phyloP scores from a whole-genome alignment of 192 early-diverging fungal species.

The Podila horticola region DNA sequence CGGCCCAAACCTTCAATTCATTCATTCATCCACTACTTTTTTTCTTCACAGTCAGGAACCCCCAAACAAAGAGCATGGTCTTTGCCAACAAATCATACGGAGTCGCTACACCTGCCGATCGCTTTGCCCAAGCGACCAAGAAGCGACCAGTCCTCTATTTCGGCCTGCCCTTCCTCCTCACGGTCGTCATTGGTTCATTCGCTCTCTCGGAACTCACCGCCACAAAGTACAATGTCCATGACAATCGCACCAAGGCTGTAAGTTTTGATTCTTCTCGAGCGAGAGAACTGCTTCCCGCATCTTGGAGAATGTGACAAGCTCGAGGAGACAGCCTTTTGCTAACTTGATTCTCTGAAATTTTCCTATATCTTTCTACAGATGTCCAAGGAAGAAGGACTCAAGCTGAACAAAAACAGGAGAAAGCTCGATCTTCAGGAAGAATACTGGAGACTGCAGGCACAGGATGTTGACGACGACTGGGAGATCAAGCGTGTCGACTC shows the following conservation, averaged over 20 bases:
- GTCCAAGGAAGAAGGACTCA: slow-evolving; percentile 66
- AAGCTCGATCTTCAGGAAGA: slow-evolving; percentile 77
- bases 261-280: background rate
- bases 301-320: no score
- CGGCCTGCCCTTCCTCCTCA: slow-evolving; percentile 75
- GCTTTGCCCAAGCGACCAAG: slow-evolving; percentile 24
- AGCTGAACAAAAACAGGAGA: slow-evolving; percentile 62
- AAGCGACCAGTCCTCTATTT: slow-evolving; percentile 70
- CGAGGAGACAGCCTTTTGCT: no score
- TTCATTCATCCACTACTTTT: no score
- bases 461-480: slow-evolving; percentile 47
- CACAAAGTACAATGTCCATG: slow-evolving; percentile 82
- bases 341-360: background rate
- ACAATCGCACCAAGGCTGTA: slow-evolving; percentile 63
- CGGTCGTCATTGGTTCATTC: slow-evolving; percentile 77
- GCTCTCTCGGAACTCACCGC: slow-evolving; percentile 76
- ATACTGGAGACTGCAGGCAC: slow-evolving; percentile 64
- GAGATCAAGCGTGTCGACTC: slow-evolving; percentile 48
- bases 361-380: slow-evolving; percentile 40
- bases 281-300: no score
- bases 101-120: slow-evolving; percentile 23
- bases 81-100: slow-evolving; percentile 46
- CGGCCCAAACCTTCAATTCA: no score
- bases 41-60: no score
- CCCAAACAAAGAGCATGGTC: slow-evolving; percentile 16